phyloP scores from a whole-genome alignment of 2,329 filamentous ascomycete species.

The Xylariaceae sp. region DNA sequence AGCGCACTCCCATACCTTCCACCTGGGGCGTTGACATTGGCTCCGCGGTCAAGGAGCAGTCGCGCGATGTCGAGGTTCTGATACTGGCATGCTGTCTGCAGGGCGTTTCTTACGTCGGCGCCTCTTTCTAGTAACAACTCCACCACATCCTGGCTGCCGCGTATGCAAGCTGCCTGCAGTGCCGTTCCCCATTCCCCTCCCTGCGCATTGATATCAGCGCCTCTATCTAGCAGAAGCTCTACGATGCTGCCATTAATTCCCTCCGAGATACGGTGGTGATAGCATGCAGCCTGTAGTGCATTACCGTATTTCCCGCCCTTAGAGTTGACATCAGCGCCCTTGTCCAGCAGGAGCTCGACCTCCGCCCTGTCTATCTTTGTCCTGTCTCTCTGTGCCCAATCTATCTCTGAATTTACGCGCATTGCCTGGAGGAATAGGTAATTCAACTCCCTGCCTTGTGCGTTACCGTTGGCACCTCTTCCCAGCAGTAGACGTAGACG shows the following conservation, averaged over 20 bases:
- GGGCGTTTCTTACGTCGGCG: not conserved
- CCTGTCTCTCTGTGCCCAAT: too few relatives aligned
- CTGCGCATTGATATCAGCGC: too few relatives aligned
- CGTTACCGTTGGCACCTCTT: constrained; percentile 1
- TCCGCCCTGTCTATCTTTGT: too few relatives aligned
- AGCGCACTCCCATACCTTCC: not conserved
- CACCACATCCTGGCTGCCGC: not conserved
- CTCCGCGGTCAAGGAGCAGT: not conserved
- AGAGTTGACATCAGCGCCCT: not conserved
- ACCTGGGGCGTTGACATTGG: not conserved
- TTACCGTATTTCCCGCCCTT: not conserved
- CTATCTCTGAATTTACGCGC: too few relatives aligned
- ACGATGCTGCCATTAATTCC: too few relatives aligned
- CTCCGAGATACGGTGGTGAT: too few relatives aligned
- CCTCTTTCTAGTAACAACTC: not conserved
- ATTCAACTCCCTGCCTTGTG: not conserved
- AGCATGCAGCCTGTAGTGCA: not conserved
- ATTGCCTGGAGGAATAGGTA: not conserved
- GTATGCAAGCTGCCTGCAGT: not conserved
- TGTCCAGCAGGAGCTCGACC: not conserved
- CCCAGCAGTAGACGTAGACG: not conserved
- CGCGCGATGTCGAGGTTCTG: too few relatives aligned
- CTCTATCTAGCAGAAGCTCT: too few relatives aligned
- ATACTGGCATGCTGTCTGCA: not conserved
- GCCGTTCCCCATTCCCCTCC: not conserved